Evolutionary conservation across 2,329 filamentous ascomycete species (phyloP), one percentile per base, ranked within the genome.

Genomic region (Aureobasidium lini): DNA sequence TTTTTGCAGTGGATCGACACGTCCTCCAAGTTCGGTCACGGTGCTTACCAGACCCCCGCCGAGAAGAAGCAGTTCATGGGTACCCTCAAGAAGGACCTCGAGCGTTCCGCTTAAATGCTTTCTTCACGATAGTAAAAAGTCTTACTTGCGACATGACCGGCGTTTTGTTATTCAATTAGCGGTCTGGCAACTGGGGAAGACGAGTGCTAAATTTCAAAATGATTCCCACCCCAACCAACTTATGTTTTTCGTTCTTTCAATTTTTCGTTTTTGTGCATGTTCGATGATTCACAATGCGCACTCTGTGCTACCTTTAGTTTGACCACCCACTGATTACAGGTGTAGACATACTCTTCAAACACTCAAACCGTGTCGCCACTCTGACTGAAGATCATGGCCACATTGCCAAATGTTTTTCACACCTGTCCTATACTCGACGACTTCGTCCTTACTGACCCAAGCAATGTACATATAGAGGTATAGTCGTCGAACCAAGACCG

Each of bases 1-100:
- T 18, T 8, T 4, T 18, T 2, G 2, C 28, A 47, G 32, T 99
- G 94, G 94, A 99, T 99, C 88, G 94, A 99, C 75, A 99, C 94
- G 72, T 96, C 92, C 65, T 96, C 92, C 82, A 95, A 99, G 85
- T 99, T 99, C 80, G 94, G 94, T 80, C 94, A 99, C 84, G 94
- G 94, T 86, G 93, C 91, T 74, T 99, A 95, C 90, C 94, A 99
- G 85, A 99, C 94, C 66, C 83, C 88, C 68, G 88, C 89, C 75
- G 94, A 99, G 89, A 99, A 99, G 91, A 90, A 89, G 82, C 86
- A 90, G 77, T 94, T 90, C 85, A 79, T 96, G 81, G 94, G 94
- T 82, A 95, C 91, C 62, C 90, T 99, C 89, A 99, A 99, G 91
- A 99, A 97, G 90, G 94, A 99, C 73, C 79, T 88, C 69, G 76